These are phyloP conservation scores for Lipomyces sp. DNA, from an alignment of 805 yeast species.

Conservation along the genomic window DNA sequence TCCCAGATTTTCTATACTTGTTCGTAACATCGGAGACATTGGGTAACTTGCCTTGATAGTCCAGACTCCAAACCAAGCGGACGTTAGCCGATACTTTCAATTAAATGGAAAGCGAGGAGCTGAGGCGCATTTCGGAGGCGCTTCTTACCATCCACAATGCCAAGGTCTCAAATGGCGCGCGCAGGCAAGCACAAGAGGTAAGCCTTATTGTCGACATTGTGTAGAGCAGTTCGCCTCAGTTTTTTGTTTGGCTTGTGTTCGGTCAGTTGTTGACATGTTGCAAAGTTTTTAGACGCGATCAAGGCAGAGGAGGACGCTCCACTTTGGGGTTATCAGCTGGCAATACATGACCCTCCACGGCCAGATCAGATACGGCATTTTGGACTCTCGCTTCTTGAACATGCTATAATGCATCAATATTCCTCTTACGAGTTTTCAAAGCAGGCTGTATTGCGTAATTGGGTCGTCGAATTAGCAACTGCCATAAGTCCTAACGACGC, in stretches of 20 bases:
- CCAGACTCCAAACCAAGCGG: not conserved
- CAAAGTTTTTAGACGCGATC: slow-evolving; percentile 69
- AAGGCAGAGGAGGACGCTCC: slow-evolving; percentile 85
- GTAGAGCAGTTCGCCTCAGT: not conserved
- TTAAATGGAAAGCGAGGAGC: slow-evolving; percentile 40
- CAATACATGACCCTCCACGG: slow-evolving; percentile 51
- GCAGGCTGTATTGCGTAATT: slow-evolving; percentile 70
- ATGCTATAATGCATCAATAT: slow-evolving; percentile 64
- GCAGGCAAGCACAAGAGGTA: slow-evolving; percentile 58
- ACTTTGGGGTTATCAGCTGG: slow-evolving; percentile 86
- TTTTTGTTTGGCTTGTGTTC: not conserved
- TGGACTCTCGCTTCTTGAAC: slow-evolving; percentile 79
- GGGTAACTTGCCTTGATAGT: not conserved
- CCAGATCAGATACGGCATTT: slow-evolving; percentile 78
- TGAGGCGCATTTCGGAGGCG: slow-evolving; percentile 76
- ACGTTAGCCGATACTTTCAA: not conserved
- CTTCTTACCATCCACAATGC: slow-evolving; percentile 74
- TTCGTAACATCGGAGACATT: not conserved
- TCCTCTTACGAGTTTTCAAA: slow-evolving; percentile 62
- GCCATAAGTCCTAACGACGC: slow-evolving; percentile 72
- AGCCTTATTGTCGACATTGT: slow-evolving; percentile 17
- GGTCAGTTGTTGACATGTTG: not conserved
- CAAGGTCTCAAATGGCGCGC: slow-evolving; percentile 50
- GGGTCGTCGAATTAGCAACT: slow-evolving; percentile 80
- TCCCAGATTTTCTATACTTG: not conserved